Evolutionary conservation across 1,284 basidiomycete species (phyloP).

Genomic region (Albatrellus sp.): DNA sequence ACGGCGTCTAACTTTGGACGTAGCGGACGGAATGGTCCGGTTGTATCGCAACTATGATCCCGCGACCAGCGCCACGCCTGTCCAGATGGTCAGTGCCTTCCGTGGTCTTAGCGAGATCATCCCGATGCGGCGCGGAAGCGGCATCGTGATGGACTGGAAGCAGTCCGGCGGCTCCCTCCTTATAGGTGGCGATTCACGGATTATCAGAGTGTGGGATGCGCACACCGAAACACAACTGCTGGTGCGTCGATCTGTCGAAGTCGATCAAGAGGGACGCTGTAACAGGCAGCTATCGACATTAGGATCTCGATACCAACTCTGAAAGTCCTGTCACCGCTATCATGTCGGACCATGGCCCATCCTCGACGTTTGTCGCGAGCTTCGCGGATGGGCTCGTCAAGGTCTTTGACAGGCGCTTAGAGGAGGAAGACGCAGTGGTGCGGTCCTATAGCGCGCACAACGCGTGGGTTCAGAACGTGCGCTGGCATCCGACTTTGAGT

Average conservation of each 20-base stretch:
- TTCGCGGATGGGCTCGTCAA: slow-evolving; percentile 91
- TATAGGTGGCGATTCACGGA: slow-evolving; percentile 84
- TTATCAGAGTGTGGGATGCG: slow-evolving; percentile 92
- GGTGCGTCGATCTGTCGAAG: slow-evolving; percentile 31
- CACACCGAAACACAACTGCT: slow-evolving; percentile 78
- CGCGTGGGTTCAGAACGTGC: slow-evolving; percentile 87
- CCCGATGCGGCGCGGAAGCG: slow-evolving; percentile 61
- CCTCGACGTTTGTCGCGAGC: slow-evolving; percentile 78
- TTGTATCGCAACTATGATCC: slow-evolving; percentile 87
- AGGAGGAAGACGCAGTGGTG: slow-evolving; percentile 79
- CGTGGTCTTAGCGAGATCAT: slow-evolving; percentile 78
- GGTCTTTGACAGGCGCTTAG: slow-evolving; percentile 83
- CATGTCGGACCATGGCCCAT: slow-evolving; percentile 66
- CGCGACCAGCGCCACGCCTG: slow-evolving; percentile 43
- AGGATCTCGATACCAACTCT: slow-evolving; percentile 84
- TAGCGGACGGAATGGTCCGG: slow-evolving; percentile 86
- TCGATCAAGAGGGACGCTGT: neutral
- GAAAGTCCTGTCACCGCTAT: slow-evolving; percentile 86
- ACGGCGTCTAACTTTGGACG: neutral
- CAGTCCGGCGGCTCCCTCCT: slow-evolving; percentile 79
- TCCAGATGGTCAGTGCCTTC: slow-evolving; percentile 90
- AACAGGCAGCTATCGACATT: slow-evolving; percentile 4
- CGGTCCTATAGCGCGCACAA: slow-evolving; percentile 75
- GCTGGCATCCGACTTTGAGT: slow-evolving; percentile 63
- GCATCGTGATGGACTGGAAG: slow-evolving; percentile 90